phyloP scores from a whole-genome alignment of 208 protist species.

The Crithidia mellificae region DNA sequence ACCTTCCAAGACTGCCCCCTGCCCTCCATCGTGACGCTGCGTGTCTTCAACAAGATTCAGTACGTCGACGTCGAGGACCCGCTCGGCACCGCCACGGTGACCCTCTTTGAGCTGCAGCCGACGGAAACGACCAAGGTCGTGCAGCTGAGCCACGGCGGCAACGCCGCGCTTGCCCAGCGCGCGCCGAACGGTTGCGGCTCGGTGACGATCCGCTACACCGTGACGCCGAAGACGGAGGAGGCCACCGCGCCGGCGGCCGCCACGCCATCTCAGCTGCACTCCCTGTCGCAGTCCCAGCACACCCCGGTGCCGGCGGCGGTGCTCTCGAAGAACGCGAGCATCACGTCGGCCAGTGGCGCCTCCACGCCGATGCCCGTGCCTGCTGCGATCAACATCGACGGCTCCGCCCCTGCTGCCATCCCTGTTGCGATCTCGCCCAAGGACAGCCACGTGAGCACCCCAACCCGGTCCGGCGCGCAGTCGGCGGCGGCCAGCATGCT shows the following conservation, averaged over 20 bases:
- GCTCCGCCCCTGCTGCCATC: conserved; percentile 14
- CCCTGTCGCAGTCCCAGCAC: no score
- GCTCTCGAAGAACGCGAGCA: conserved; percentile 8
- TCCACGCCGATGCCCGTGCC: conserved; percentile 32
- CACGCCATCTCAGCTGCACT: no score
- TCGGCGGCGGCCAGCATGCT: not conserved
- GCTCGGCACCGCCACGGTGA: conserved; percentile 76
- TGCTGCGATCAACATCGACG: conserved; percentile 31
- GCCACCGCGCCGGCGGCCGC: not conserved
- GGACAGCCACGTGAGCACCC: conserved; percentile 17
- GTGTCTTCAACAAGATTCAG: conserved; percentile 60
- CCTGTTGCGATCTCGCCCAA: conserved; percentile 19
- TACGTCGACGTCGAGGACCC: conserved; percentile 63
- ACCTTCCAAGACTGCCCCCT: conserved; percentile 59
- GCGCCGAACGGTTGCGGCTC: conserved; percentile 57
- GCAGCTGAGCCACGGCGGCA: conserved; percentile 70
- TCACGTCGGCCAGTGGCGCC: conserved; percentile 13
- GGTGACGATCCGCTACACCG: conserved; percentile 59
- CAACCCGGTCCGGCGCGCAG: not conserved
- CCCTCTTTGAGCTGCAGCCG: conserved; percentile 45
- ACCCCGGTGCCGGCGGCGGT: no score
- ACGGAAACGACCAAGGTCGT: conserved; percentile 41
- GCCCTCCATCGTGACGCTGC: conserved; percentile 65
- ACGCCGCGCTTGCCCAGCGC: conserved; percentile 50
- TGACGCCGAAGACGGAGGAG: conserved; percentile 25